These are phyloP conservation scores for Kluyveromyces sp. DNA, from an alignment of 1,139 yeast species.

Conservation along the genomic window DNA sequence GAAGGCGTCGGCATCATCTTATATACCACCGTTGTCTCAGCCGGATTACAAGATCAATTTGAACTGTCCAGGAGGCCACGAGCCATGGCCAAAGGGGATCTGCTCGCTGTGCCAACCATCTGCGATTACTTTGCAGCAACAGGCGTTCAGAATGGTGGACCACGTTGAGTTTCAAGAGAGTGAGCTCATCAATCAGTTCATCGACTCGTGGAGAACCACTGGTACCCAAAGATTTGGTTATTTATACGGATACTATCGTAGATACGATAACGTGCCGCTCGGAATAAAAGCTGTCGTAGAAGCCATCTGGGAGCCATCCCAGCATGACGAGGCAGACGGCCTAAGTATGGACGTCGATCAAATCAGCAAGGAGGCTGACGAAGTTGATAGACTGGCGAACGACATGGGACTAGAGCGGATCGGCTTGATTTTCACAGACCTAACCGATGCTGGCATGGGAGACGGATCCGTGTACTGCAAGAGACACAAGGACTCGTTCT, in stretches of 20 bases:
- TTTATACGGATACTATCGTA: conserved; percentile 73
- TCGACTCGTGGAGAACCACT: conserved; percentile 84
- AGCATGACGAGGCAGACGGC: conserved; percentile 81
- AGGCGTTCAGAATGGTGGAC: conserved; percentile 90
- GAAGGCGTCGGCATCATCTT: conserved; percentile 53
- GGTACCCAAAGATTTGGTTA: conserved; percentile 85
- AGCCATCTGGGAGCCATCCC: conserved; percentile 91
- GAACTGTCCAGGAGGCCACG: conserved; percentile 72
- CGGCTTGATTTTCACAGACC: conserved; percentile 85
- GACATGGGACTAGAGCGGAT: conserved; percentile 62
- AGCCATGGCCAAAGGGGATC: conserved; percentile 90
- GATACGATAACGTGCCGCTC: conserved; percentile 67
- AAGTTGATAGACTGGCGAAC: conserved; percentile 50
- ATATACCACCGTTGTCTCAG: conserved; percentile 73
- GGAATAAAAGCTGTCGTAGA: conserved; percentile 94
- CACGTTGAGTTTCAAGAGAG: conserved; percentile 87
- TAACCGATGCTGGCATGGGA: conserved; percentile 78
- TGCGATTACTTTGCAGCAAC: conserved; percentile 86
- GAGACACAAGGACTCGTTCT: conserved; percentile 87
- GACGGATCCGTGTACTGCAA: conserved; percentile 89
- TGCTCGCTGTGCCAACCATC: conserved; percentile 98
- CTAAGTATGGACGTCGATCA: conserved; percentile 47
- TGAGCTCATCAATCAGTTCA: conserved; percentile 66
- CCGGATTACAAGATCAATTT: conserved; percentile 60
- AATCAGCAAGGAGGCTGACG: conserved; percentile 51